phyloP scores from a whole-genome alignment of 257 asterid genomes.

The Sherardia arvensis region DNA sequence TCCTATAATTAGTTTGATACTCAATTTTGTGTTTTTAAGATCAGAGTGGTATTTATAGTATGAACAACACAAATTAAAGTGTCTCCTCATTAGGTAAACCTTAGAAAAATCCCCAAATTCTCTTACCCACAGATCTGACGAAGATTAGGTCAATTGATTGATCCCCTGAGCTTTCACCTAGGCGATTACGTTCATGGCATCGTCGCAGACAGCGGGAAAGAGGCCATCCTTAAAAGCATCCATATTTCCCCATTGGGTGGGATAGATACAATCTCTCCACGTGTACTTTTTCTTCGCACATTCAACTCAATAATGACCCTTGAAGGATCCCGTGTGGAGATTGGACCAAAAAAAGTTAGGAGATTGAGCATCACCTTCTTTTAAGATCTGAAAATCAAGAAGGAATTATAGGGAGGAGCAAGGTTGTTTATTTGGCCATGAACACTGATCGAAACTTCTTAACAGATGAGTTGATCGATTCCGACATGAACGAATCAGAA shows the following conservation, averaged over 20 bases:
- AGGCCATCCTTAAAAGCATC: slow-evolving; percentile 60
- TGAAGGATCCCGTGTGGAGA: no score
- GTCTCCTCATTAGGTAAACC: slow-evolving; percentile 55
- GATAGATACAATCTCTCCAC: no score
- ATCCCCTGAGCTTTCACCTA: slow-evolving; percentile 46
- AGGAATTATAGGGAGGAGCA: slow-evolving; percentile 40
- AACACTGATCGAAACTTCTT: slow-evolving; percentile 32
- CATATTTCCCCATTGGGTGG: no score
- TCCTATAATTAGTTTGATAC: no score
- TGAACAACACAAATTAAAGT: no score
- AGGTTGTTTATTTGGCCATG: slow-evolving; percentile 50
- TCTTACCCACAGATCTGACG: slow-evolving; percentile 40
- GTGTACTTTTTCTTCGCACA: no score
- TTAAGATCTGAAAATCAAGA: no score
- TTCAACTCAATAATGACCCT: no score
- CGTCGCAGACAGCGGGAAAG: slow-evolving; percentile 74
- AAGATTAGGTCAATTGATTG: slow-evolving; percentile 9
- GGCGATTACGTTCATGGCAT: slow-evolving; percentile 44
- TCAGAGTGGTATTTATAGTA: no score
- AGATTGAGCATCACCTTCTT: no score
- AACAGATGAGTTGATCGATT: slow-evolving; percentile 36
- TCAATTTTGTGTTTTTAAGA: no score
- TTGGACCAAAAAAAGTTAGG: no score
- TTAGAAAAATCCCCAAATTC: slow-evolving; percentile 43
- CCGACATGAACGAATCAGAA: slow-evolving; percentile 62